Percentiles rank a stretch among this genome's conserved stretches.
Conservation (phyloP, 768 basidiomycete species). For the Termitomyces sp. region DNA sequence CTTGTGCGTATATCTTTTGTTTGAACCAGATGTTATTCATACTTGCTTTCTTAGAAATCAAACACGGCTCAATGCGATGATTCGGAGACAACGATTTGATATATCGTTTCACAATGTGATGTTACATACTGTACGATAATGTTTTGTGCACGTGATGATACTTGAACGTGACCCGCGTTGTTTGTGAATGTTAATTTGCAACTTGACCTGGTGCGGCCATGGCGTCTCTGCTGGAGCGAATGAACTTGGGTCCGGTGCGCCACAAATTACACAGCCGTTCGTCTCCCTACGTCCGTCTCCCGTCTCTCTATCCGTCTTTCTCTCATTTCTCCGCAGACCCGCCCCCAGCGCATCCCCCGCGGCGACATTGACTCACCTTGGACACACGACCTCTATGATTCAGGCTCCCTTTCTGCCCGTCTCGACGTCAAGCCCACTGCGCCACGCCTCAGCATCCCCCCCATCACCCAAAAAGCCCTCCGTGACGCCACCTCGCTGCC, state of each 20-base stretch:
- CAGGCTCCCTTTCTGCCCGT: slow-evolving; percentile 56
- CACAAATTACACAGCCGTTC: slow-evolving; percentile 21
- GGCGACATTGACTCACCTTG: slow-evolving; percentile 62
- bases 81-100: no score
- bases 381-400: slow-evolving; percentile 69
- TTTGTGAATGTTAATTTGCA: neutral
- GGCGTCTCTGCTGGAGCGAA: slow-evolving; percentile 57
- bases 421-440: slow-evolving; percentile 35
- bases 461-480: slow-evolving; percentile 55
- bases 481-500: slow-evolving; percentile 42
- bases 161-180: neutral
- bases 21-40: no score
- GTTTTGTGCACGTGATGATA: no score
- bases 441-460: slow-evolving; percentile 46
- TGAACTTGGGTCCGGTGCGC: slow-evolving; percentile 41
- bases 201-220: slow-evolving; percentile 27
- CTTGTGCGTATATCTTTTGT: no score
- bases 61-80: no score
- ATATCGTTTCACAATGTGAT: no score
- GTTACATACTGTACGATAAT: no score
- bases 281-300: slow-evolving; percentile 1
- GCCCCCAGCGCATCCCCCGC: slow-evolving; percentile 51
- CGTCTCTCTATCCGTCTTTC: neutral
- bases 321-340: slow-evolving; percentile 30
- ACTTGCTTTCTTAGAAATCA: no score